Evolutionary conservation across 352 stramenopile genomes (phyloP), one percentile per base, ranked within the genome.

Genomic region (Thalassiosira mediterranea): DNA sequence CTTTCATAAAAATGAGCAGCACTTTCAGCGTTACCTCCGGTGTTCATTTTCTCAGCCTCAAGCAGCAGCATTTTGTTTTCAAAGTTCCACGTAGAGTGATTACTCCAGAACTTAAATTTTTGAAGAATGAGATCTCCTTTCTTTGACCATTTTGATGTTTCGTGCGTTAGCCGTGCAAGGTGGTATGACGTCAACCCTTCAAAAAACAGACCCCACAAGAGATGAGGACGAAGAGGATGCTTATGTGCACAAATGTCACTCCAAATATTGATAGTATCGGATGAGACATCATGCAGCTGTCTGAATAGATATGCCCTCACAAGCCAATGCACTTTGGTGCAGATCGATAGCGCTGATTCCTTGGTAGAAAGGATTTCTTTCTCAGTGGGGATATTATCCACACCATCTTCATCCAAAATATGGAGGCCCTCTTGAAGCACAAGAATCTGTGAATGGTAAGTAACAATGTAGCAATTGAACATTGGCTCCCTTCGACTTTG

Each of bases 1-100:
- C 54, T 42, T 34, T 78, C 47, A 38, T 82, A 82, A 47, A 7
- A 69, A 26, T 11, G 19, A 23, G 19, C 23, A 44, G 66, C 73
- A 31, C 58, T 74, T n/a, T 63, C 48, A 44, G 62, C 25, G 28
- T 81, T 61, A 61, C 60, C 32, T 31, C 44, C 13, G 19, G 58
- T 56, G 28, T 70, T 51, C 25, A 64, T 38, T 29, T 57, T 63
- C 62, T 81, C 72, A 34, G 72, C 72, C 46, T 64, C 37, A 11
- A 76, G 13, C 5, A 81, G 58, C 10, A 70, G 34, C 13, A 66
- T 23, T 28, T 81, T 81, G 26, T 72, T 77, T 42, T 73, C 57
- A 10, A 68, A 72, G 49, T 77, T 81, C 72, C 72, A 81, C 2
- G 62, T 25, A 11, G 66, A 77, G 64, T 72, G 57, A 37, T 31